Percentiles rank a stretch among this genome's conserved stretches.
phyloP scores from a whole-genome alignment of 208 protist genomes.

The Wallacemonas sp. region DNA sequence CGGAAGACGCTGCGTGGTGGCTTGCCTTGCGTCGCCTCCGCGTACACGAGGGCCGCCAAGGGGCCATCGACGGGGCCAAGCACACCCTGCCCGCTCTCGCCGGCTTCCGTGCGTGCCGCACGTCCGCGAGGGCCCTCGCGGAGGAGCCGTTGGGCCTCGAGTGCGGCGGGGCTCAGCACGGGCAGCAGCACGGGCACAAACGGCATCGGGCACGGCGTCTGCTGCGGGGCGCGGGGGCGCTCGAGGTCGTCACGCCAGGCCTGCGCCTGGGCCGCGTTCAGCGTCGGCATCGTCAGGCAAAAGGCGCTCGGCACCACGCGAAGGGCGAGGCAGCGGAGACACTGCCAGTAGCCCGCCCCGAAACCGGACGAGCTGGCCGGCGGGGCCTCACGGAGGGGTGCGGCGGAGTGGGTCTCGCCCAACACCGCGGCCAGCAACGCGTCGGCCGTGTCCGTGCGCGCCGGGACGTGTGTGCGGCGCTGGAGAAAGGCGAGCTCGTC shows the following conservation, averaged over 20 bases:
- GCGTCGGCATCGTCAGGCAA: conserved; percentile 42
- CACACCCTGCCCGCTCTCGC: not conserved
- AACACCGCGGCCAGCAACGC: not conserved
- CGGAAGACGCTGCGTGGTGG: not conserved
- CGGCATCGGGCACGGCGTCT: not conserved
- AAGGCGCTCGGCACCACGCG: conserved; percentile 11
- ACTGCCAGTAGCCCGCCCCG: conserved; percentile 33
- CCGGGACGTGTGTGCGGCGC: not conserved
- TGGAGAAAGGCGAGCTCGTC: conserved; percentile 18
- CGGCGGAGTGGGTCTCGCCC: too few relatives aligned
- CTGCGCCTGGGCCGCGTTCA: conserved; percentile 29
- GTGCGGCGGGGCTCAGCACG: conserved; percentile 25
- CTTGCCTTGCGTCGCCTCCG: not conserved
- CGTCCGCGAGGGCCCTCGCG: conserved; percentile 26
- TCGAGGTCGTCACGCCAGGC: conserved; percentile 22
- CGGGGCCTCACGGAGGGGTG: too few relatives aligned
- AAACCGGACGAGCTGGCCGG: conserved; percentile 2
- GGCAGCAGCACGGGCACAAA: conserved; percentile 40
- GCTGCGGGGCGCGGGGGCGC: not conserved
- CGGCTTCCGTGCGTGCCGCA: conserved; percentile 11
- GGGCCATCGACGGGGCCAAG: not conserved
- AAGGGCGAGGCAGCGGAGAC: conserved; percentile 19
- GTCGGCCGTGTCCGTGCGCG: not conserved
- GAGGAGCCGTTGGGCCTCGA: conserved; percentile 40
- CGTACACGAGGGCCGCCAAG: not conserved